These are phyloP conservation scores for Aspergillus olivimuriae DNA, from an alignment of 495 filamentous ascomycete species.

Conservation along the genomic window DNA sequence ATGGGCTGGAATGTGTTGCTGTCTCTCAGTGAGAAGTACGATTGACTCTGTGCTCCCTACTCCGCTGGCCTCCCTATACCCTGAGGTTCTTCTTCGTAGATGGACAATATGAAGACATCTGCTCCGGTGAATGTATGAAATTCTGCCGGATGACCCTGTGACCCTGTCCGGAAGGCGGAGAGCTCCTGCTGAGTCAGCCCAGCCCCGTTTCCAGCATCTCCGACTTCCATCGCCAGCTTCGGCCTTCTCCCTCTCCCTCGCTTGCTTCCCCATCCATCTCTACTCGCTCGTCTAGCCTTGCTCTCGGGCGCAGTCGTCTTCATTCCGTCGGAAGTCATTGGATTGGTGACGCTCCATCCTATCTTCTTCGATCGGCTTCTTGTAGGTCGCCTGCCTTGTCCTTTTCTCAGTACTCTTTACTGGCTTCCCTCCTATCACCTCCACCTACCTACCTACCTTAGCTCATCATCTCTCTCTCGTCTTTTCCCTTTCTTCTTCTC, in stretches of 20 bases:
- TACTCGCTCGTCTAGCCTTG: not conserved
- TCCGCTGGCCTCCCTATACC: too few relatives aligned
- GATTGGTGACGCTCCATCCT: constrained; percentile 10
- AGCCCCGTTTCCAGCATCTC: not conserved
- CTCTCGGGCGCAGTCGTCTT: constrained; percentile 13
- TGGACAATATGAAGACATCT: too few relatives aligned
- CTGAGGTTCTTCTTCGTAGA: too few relatives aligned
- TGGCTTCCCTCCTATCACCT: not conserved
- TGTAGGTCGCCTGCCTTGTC: constrained; percentile 40
- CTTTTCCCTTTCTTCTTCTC: constrained; percentile 9
- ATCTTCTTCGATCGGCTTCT: constrained; percentile 33
- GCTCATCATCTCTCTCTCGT: constrained; percentile 13
- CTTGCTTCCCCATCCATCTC: constrained; percentile 1
- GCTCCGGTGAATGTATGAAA: too few relatives aligned
- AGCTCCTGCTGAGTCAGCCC: constrained; percentile 1
- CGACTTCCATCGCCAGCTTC: constrained; percentile 6
- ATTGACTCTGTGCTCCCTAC: too few relatives aligned
- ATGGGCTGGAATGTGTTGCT: too few relatives aligned
- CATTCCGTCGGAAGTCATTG: constrained; percentile 9
- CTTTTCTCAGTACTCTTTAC: constrained; percentile 1
- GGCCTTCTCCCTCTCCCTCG: constrained; percentile 11
- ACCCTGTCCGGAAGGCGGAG: too few relatives aligned
- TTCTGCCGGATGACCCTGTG: too few relatives aligned
- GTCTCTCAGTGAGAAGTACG: too few relatives aligned
- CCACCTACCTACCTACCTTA: constrained; percentile 3